Base-by-base conservation (phyloP, 352 stramenopile species). In the Blastocystis sp. region DNA sequence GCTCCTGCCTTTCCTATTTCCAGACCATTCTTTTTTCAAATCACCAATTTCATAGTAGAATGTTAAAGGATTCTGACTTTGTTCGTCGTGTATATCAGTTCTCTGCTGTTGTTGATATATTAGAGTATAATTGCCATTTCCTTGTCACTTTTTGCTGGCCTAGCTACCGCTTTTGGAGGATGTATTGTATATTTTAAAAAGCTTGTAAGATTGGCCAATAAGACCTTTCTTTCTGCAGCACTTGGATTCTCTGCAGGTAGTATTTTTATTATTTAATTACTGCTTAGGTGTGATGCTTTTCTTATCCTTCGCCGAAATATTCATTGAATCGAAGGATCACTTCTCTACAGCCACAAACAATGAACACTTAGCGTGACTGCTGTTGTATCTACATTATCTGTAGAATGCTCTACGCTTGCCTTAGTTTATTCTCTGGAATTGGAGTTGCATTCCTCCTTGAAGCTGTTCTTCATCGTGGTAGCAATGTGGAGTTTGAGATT, bases 291-390 rank as follows among this genome's bases (percentile, higher is more conserved):
- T 95, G 73, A 95, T 94, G 77, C 40, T 95, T 40, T 95, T 95
- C 87, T 92, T 95, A 60, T 93, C 92, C 5, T 91, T 95, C 19
- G 91, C 94, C 1, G 92, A 95, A 75, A 91, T 95, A n/a, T 94
- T 94, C 66, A 60, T 88, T 30, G 91, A 91, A 44, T 90, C 87
- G 2, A 60, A 64, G 22, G 70, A 90, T 19, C 44, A 40, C 7
- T 91, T 91, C 58, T 54, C 35, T 51, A 57, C 33, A 33, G 60
- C n/a, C 11, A 60, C 17, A 5, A 24, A 7, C 57, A 37, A 33
- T 35, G 77, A 22, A 77, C 90, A 58, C 24, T 48, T 35, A 64
- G 78, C 44, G 68, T 90, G 37, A 54, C 58, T 27, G 90, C 58
- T 9, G 24, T 89, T n/a, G 15, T 27, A 1, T 92, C 11, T 87